These are phyloP conservation scores for Aspergillus sp. DNA, from an alignment of 2,329 filamentous ascomycete species.

Conservation along the genomic window DNA sequence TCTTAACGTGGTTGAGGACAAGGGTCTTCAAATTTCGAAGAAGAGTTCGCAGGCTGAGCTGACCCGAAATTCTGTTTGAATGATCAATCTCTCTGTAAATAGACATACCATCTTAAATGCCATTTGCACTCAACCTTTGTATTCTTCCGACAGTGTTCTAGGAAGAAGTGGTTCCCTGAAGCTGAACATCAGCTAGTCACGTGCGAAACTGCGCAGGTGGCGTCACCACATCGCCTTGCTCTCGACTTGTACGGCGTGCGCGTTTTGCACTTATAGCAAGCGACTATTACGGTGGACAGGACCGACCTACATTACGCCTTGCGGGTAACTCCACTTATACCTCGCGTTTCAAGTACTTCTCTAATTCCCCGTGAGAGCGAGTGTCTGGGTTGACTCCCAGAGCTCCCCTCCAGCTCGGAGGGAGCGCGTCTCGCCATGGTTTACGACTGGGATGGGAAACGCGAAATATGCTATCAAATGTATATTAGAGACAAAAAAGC, in stretches of 20 bases:
- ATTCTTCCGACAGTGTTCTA: too few relatives aligned
- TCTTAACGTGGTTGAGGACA: constrained; percentile 62
- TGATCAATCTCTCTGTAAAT: constrained; percentile 7
- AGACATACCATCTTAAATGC: neutral
- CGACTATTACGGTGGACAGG: constrained; percentile 39
- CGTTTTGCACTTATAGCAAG: constrained; percentile 16
- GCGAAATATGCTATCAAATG: constrained; percentile 68
- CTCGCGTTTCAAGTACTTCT: neutral
- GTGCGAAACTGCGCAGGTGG: constrained; percentile 28
- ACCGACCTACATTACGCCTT: constrained; percentile 41
- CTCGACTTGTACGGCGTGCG: constrained; percentile 21
- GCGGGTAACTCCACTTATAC: constrained; percentile 23
- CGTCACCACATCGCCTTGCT: constrained; percentile 21
- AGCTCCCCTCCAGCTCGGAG: constrained; percentile 33
- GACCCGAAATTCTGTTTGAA: constrained; percentile 13
- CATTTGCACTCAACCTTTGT: too few relatives aligned
- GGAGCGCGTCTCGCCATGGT: constrained; percentile 45
- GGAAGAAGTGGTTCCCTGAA: too few relatives aligned
- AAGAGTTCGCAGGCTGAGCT: constrained; percentile 34
- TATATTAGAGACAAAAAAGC: constrained; percentile 77
- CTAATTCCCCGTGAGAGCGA: neutral
- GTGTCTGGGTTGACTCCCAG: constrained; percentile 21
- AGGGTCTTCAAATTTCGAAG: constrained; percentile 57
- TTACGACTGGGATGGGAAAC: constrained; percentile 71
- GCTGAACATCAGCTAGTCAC: neutral